Evolutionary conservation across 2,329 filamentous ascomycete species (phyloP).

Genomic region (Fusarium sp.): DNA sequence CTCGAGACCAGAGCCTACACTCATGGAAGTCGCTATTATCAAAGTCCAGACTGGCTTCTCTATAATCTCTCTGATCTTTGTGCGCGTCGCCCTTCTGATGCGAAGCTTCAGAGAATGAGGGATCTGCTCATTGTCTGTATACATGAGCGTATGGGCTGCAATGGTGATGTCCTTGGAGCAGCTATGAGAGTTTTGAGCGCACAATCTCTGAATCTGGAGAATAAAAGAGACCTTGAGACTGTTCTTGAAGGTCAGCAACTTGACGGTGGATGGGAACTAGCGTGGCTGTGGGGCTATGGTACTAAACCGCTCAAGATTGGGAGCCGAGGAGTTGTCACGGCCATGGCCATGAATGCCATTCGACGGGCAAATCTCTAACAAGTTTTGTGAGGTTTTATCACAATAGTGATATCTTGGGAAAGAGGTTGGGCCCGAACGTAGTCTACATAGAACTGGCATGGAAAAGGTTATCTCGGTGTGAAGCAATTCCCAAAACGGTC

Average conservation of each 20-base stretch:
- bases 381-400: neutral
- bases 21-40: slow-evolving; percentile 12
- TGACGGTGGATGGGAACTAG: slow-evolving; percentile 2
- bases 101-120: neutral
- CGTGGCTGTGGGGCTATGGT: neutral
- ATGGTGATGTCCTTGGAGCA: neutral
- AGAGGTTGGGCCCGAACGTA: no score
- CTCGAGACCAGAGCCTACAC: slow-evolving; percentile 5
- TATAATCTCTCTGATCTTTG: slow-evolving; percentile 1
- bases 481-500: neutral
- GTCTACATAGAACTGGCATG: no score
- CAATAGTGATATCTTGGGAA: no score
- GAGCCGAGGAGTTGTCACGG: slow-evolving; percentile 1
- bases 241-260: neutral
- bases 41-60: slow-evolving; percentile 5
- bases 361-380: neutral
- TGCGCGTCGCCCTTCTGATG: neutral
- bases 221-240: neutral
- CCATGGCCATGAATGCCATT: slow-evolving; percentile 17
- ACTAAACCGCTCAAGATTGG: neutral
- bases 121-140: neutral
- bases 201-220: neutral
- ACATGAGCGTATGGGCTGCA: neutral
- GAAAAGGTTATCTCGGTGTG: neutral
- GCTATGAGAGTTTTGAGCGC: neutral